Conservation (phyloP, 805 yeast genomes). For the Wickerhamomyces chambardii region DNA sequence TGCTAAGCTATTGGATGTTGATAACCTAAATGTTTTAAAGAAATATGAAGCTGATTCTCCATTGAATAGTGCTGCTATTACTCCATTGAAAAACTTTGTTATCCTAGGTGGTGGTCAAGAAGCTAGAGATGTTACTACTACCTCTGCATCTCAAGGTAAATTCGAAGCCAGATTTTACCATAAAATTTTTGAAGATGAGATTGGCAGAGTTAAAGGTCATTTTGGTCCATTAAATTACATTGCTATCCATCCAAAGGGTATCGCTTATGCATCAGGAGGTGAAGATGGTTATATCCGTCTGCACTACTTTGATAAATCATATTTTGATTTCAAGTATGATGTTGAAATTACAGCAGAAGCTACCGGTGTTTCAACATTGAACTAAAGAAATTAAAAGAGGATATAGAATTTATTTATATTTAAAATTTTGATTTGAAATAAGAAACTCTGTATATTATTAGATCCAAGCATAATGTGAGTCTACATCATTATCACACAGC, state of each 20-base stretch:
- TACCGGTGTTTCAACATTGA: slow-evolving; percentile 5
- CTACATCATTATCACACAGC: too few relatives aligned
- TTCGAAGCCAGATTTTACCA: slow-evolving; percentile 96
- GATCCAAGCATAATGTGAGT: too few relatives aligned
- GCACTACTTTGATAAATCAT: slow-evolving; percentile 87
- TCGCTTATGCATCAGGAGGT: slow-evolving; percentile 93
- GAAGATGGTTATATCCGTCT: slow-evolving; percentile 97
- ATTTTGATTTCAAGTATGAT: slow-evolving; percentile 89
- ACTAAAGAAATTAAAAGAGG: too few relatives aligned
- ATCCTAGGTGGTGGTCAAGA: slow-evolving; percentile 99
- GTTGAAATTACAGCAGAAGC: slow-evolving; percentile 73
- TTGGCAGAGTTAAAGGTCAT: slow-evolving; percentile 97
- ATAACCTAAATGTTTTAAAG: slow-evolving; percentile 62
- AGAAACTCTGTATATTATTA: too few relatives aligned
- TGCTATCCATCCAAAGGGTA: slow-evolving; percentile 92
- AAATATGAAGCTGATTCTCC: slow-evolving; percentile 85
- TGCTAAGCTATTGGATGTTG: slow-evolving; percentile 72
- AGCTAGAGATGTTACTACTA: slow-evolving; percentile 97
- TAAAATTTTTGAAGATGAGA: slow-evolving; percentile 90
- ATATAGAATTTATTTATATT: too few relatives aligned
- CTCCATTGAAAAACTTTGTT: slow-evolving; percentile 87
- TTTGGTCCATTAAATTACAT: slow-evolving; percentile 96
- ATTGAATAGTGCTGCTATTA: slow-evolving; percentile 89
- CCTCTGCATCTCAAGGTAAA: slow-evolving; percentile 87
- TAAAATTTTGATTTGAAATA: too few relatives aligned